phyloP scores from a whole-genome alignment of 306 rosid genomes.

The Vicia villosa region DNA sequence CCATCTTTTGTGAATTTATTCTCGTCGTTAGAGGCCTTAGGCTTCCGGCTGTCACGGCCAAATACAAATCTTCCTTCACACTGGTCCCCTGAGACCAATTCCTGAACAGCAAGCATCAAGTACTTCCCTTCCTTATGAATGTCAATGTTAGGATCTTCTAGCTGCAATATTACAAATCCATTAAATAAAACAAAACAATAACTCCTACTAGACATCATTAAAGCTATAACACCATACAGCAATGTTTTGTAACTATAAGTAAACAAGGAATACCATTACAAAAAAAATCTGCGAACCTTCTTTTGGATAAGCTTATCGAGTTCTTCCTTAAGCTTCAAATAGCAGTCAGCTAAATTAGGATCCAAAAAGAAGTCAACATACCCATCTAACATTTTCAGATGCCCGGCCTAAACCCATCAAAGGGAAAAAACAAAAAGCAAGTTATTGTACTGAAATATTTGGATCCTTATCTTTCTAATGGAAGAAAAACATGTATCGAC shows the following conservation, averaged over 20 bases:
- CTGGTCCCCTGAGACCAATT: conserved; percentile 84
- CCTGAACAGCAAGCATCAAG: conserved; percentile 80
- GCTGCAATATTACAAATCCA: conserved; percentile 55
- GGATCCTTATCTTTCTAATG: conserved; percentile 1
- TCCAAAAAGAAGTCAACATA: conserved; percentile 90
- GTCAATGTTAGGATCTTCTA: conserved; percentile 77
- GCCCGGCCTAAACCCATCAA: conserved; percentile 65
- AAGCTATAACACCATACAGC: conserved; percentile 17
- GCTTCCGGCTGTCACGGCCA: conserved; percentile 80
- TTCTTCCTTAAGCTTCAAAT: conserved; percentile 84
- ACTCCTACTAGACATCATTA: not conserved
- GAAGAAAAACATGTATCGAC: conserved; percentile 9
- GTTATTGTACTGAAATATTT: conserved; percentile 31
- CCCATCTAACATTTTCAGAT: conserved; percentile 88
- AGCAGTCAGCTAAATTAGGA: conserved; percentile 88
- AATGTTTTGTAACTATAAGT: not conserved
- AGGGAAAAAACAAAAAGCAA: not conserved
- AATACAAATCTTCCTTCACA: conserved; percentile 97
- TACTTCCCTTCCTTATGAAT: conserved; percentile 92
- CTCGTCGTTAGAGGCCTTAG: conserved; percentile 52
- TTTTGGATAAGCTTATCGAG: conserved; percentile 75
- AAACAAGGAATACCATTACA: conserved; percentile 22
- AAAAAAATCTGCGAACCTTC: conserved; percentile 61
- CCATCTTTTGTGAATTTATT: conserved; percentile 83
- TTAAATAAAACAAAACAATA: conserved; percentile 6